These are phyloP conservation scores for Boletales sp. DNA, from an alignment of 768 basidiomycete genomes.

Conservation along the genomic window DNA sequence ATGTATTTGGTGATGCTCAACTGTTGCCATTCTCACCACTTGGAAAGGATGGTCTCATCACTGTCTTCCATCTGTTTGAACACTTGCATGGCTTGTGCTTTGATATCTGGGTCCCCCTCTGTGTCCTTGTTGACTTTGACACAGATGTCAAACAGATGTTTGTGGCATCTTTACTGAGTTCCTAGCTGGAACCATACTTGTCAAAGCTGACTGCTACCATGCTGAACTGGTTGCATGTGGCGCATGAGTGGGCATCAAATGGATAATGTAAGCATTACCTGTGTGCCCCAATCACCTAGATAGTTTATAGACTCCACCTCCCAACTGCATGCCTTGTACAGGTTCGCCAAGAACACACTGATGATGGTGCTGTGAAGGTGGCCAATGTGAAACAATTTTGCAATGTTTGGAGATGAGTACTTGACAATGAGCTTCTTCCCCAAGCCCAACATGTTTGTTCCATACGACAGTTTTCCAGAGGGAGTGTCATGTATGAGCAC, in stretches of 20 bases:
- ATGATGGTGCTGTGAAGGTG: slow-evolving; percentile 98
- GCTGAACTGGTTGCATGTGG: slow-evolving; percentile 55
- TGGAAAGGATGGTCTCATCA: slow-evolving; percentile 74
- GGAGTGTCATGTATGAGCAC: slow-evolving; percentile 61
- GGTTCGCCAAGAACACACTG: slow-evolving; percentile 87
- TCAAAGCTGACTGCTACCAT: slow-evolving; percentile 89
- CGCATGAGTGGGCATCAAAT: neutral
- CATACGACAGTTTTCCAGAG: slow-evolving; percentile 67
- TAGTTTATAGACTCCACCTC: slow-evolving; percentile 91
- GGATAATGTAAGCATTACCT: slow-evolving; percentile 47
- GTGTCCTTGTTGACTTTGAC: slow-evolving; percentile 91
- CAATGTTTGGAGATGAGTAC: slow-evolving; percentile 96
- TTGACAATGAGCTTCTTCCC: slow-evolving; percentile 88
- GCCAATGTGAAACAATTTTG: slow-evolving; percentile 98
- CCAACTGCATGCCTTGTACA: slow-evolving; percentile 93
- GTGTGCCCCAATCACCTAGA: slow-evolving; percentile 97
- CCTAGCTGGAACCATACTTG: slow-evolving; percentile 83
- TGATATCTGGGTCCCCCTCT: slow-evolving; percentile 65
- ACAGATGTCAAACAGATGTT: slow-evolving; percentile 92
- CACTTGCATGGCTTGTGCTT: slow-evolving; percentile 73
- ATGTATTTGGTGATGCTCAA: slow-evolving; percentile 87
- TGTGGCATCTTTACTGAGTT: slow-evolving; percentile 83
- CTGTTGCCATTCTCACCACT: slow-evolving; percentile 93
- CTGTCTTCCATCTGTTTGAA: slow-evolving; percentile 97
- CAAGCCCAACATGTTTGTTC: slow-evolving; percentile 69